Base-by-base conservation (phyloP, 1,284 basidiomycete genomes). In the Farysia itapuensis region DNA sequence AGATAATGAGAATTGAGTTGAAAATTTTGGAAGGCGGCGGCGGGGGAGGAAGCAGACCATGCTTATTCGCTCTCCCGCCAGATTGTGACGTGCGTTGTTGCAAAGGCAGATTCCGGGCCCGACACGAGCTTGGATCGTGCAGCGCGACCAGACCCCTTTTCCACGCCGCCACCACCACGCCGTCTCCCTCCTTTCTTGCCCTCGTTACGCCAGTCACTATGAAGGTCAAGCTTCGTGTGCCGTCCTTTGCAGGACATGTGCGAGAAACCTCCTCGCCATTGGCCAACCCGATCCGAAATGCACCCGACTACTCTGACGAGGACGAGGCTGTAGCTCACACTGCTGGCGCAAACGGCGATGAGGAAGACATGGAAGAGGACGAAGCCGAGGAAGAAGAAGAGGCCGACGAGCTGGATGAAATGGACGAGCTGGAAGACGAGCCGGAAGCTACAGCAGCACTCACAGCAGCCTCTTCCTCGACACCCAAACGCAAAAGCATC, bases 161-260 rank as follows among this genome's bases (percentile, higher is more conserved):
- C n/a, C n/a, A n/a, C n/a, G n/a, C n/a, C n/a, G n/a, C n/a, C n/a
- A n/a, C n/a, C n/a, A n/a, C n/a, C n/a, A n/a, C n/a, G n/a, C n/a
- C n/a, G n/a, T n/a, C n/a, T n/a, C n/a, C n/a, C n/a, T n/a, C n/a
- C n/a, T n/a, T n/a, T n/a, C n/a, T n/a, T n/a, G n/a, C n/a, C n/a
- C n/a, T n/a, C n/a, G n/a, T n/a, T n/a, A n/a, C n/a, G n/a, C n/a
- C n/a, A n/a, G n/a, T n/a, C 31, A 33, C 16, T 9, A 49, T 63
- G 44, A 63, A 63, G 29, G 59, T 63, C 42, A 63, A 58, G 46
- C 34, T 63, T 36, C 45, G 59, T 24, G 59, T 63, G 3, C 59
- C 59, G 6, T 57, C 59, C 1, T 53, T 53, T 1, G 44, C 59
- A 19, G n/a, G n/a, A n/a, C n/a, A n/a, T n/a, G 49, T 49, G 11